A percentile compares a stretch with the other conserved stretches of the same genome.
Conservation (phyloP, 2,329 filamentous ascomycete genomes). For the Trichoderma hamatum region DNA sequence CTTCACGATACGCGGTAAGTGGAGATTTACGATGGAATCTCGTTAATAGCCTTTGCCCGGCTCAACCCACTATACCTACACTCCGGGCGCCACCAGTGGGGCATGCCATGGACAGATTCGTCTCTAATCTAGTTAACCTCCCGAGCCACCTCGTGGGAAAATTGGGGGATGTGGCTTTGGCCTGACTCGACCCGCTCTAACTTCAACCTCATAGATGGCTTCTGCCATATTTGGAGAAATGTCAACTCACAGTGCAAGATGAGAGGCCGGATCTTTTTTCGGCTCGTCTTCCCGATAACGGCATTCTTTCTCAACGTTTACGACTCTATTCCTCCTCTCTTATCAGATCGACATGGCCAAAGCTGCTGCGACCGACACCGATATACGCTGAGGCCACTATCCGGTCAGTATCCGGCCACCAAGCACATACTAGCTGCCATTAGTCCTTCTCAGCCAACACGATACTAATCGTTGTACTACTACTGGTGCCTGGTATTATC, state of each 20-base stretch:
- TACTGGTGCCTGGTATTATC: not conserved
- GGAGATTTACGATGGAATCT: not conserved
- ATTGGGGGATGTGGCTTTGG: not conserved
- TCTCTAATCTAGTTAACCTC: not conserved
- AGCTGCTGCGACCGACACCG: not conserved
- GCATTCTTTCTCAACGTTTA: not conserved
- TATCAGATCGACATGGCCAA: not conserved
- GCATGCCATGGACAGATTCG: not conserved
- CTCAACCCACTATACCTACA: not conserved
- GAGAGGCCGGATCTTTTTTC: not conserved
- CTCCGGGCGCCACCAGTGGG: not conserved
- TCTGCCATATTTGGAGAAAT: not conserved
- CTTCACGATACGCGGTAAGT: slow-evolving; percentile 2
- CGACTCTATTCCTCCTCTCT: not conserved
- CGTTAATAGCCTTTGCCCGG: not conserved
- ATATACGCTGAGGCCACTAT: not conserved
- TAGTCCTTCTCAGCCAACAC: not conserved
- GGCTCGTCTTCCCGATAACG: not conserved
- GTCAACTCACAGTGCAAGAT: not conserved
- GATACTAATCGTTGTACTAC: not conserved
- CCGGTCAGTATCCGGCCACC: not conserved
- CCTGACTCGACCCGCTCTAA: not conserved
- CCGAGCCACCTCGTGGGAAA: not conserved
- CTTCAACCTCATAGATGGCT: not conserved
- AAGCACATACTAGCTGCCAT: not conserved